These are phyloP conservation scores for Metschnikowia cerradonensis DNA, from an alignment of 805 yeast genomes.

Conservation along the genomic window DNA sequence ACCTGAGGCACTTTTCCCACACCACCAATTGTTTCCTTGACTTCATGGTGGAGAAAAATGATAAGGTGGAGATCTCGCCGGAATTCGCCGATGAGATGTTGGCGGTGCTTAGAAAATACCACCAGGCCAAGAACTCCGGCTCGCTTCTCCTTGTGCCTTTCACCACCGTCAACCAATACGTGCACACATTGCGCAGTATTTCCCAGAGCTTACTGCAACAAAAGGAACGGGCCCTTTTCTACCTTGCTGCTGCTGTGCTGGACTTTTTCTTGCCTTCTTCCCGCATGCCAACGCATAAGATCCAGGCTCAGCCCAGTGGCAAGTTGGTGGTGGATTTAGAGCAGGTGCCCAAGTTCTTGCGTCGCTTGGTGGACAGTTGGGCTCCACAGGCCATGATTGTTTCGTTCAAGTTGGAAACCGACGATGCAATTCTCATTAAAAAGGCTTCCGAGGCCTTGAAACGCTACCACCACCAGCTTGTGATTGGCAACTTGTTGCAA, in stretches of 20 bases:
- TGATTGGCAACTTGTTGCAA: slow-evolving; percentile 88
- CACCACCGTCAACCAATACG: slow-evolving; percentile 91
- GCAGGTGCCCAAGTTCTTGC: slow-evolving; percentile 92
- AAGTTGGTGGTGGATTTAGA: slow-evolving; percentile 81
- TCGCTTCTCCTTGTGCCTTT: slow-evolving; percentile 73
- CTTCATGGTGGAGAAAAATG: slow-evolving; percentile 59
- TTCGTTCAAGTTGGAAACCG: slow-evolving; percentile 93
- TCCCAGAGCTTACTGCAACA: slow-evolving; percentile 55
- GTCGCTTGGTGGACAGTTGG: slow-evolving; percentile 87
- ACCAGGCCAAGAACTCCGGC: slow-evolving; percentile 45
- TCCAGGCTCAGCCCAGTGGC: slow-evolving; percentile 78
- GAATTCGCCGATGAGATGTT: slow-evolving; percentile 60
- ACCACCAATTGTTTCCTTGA: slow-evolving; percentile 83
- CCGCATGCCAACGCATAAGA: slow-evolving; percentile 87
- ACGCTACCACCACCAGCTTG: slow-evolving; percentile 88
- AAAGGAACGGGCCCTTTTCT: slow-evolving; percentile 65
- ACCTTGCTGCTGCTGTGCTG: slow-evolving; percentile 95
- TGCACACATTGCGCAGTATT: slow-evolving; percentile 72
- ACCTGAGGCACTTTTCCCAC: slow-evolving; percentile 84
- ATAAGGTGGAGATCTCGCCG: slow-evolving; percentile 57
- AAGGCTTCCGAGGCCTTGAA: slow-evolving; percentile 78
- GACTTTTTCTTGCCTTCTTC: slow-evolving; percentile 91
- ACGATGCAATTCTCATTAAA: slow-evolving; percentile 57
- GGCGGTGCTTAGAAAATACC: slow-evolving; percentile 53
- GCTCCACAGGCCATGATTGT: slow-evolving; percentile 93